Conservation (phyloP, 2,329 filamentous ascomycete species). For the Epichloe elymi region DNA sequence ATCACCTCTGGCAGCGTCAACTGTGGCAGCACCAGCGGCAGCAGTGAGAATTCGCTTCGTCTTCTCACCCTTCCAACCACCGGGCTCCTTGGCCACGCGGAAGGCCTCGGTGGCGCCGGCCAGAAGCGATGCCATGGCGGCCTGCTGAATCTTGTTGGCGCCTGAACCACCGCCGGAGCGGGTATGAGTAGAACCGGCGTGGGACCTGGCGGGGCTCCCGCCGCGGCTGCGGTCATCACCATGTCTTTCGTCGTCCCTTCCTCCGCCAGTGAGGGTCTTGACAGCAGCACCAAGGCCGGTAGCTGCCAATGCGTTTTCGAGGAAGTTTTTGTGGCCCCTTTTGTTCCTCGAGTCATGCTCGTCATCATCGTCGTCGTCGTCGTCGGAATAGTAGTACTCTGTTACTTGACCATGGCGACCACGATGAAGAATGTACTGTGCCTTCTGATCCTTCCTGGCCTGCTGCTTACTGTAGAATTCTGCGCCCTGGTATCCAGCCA, state of each 20-base stretch:
- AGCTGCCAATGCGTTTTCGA: constrained; percentile 48
- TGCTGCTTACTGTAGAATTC: constrained; percentile 49
- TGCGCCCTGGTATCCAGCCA: constrained; percentile 51
- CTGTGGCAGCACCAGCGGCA: constrained; percentile 71
- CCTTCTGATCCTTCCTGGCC: constrained; percentile 42
- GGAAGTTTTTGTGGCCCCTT: constrained; percentile 50
- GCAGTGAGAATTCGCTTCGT: constrained; percentile 85
- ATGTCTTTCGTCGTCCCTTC: constrained; percentile 24
- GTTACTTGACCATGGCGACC: constrained; percentile 37
- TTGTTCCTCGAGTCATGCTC: constrained; percentile 36
- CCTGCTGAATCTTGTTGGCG: constrained; percentile 60
- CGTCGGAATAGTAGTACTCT: constrained; percentile 42
- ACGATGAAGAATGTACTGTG: constrained; percentile 38
- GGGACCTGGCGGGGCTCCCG: constrained; percentile 29
- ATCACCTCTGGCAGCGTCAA: constrained; percentile 62
- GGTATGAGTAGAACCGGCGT: constrained; percentile 39
- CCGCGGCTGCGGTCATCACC: constrained; percentile 35
- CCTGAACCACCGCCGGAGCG: constrained; percentile 23
- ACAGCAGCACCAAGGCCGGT: constrained; percentile 49
- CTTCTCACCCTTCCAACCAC: constrained; percentile 82
- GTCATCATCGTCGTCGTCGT: constrained; percentile 27
- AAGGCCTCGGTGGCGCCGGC: constrained; percentile 89
- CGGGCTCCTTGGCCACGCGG: constrained; percentile 76
- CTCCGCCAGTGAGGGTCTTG: constrained; percentile 42
- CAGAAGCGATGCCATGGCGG: constrained; percentile 78